Evolutionary conservation across 2,329 filamentous ascomycete genomes (phyloP), one percentile per base, ranked within the genome.

Genomic region (Fusarium albosuccineum): DNA sequence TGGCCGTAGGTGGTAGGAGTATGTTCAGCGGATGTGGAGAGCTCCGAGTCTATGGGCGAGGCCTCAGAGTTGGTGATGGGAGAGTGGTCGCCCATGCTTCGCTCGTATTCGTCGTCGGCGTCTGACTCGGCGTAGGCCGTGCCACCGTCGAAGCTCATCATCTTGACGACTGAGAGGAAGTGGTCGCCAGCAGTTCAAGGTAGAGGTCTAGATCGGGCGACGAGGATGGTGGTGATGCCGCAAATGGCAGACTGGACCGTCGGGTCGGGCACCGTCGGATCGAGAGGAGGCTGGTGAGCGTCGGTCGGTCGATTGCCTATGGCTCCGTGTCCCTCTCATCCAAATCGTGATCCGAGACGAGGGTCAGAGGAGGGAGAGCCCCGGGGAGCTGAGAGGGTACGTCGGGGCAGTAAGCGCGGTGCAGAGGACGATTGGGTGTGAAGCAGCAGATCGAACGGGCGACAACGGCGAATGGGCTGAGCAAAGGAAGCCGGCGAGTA

Each of bases 61-160:
- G 84, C 82, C 76, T 92, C 90, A 71, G 87, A 91, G 76, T 92
- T 90, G 66, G 89, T 84, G 70, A 88, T 86, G 61, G 89, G 91
- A 6, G 89, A 91, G 77, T 86, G 88, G 74, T 89, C 87, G 74
- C 87, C 85, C 70, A 90, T 84, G 78, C 89, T 90, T 75, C 90
- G 85, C 84, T 94, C 91, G 78, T 93, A 93, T 82, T 94, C 92
- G 80, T 94, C 92, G 80, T 93, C 92, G 73, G 91, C 91, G 76
- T 93, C 92, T 70, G 89, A 93, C 80, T 93, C 92, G 77, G 92
- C 89, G 79, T 93, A 94, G 64, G 89, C 87, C 69, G 88, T 90
- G 74, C 88, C 88, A 67, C 85, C 84, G 73, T 87, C 86, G 80
- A 89, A 89, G 77, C 85, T 86, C 86, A 88, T 87, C 74, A 77